Percentiles rank a stretch among this genome's conserved stretches.
These are phyloP conservation scores for Rosa multiflora DNA, from an alignment of 306 rosid species.

Conservation along the genomic window DNA sequence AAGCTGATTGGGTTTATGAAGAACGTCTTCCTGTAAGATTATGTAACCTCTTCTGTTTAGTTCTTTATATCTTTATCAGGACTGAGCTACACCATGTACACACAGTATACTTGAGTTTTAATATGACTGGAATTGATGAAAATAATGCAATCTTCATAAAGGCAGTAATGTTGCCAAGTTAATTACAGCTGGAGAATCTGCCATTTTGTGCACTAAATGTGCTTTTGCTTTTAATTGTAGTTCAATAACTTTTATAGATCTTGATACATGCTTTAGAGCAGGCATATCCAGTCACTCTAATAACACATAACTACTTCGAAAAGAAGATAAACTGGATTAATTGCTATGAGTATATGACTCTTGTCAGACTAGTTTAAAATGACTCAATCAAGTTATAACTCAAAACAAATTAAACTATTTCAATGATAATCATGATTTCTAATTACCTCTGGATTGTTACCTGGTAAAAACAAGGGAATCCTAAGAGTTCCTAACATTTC, in stretches of 20 bases:
- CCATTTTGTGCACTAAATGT: not conserved
- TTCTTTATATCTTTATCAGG: conserved; percentile 2
- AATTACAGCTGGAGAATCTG: not conserved
- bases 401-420: too few relatives aligned
- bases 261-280: not conserved
- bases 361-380: too few relatives aligned
- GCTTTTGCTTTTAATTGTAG: not conserved
- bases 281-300: not conserved
- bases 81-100: conserved; percentile 6
- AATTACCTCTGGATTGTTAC: too few relatives aligned
- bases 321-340: not conserved
- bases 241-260: not conserved
- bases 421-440: too few relatives aligned
- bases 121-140: not conserved
- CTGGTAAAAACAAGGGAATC: too few relatives aligned
- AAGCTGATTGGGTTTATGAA: too few relatives aligned
- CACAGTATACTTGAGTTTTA: not conserved
- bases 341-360: too few relatives aligned
- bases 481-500: too few relatives aligned
- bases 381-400: too few relatives aligned
- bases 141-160: not conserved
- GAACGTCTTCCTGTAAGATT: not conserved
- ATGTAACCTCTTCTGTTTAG: not conserved
- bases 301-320: not conserved
- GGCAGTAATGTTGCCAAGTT: not conserved